phyloP scores from a whole-genome alignment of 73 alveolate species.

The Paramecium caudatum region DNA sequence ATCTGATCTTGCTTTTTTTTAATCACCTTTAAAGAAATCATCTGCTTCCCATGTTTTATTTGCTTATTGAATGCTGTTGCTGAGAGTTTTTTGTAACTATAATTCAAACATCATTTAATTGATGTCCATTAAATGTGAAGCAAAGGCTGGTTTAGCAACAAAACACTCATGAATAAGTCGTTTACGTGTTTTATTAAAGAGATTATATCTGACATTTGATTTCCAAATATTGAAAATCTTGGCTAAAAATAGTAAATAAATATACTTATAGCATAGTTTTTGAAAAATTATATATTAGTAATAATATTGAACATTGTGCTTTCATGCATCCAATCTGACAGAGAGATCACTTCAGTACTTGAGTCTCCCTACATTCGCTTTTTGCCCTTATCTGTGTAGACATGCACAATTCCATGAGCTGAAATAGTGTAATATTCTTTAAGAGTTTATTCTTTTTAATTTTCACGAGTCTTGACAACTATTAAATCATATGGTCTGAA shows the following conservation, averaged over 20 bases:
- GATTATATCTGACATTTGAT: constrained; percentile 94
- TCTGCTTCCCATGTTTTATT: constrained; percentile 81
- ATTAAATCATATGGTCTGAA: constrained; percentile 92
- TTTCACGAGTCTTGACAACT: constrained; percentile 87
- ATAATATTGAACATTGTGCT: constrained; percentile 94
- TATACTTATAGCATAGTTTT: constrained; percentile 87
- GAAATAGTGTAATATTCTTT: constrained; percentile 90
- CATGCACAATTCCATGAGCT: constrained; percentile 95
- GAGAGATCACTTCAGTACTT: constrained; percentile 96
- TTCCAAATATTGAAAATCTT: constrained; percentile 97
- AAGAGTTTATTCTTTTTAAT: constrained; percentile 80
- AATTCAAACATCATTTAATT: constrained; percentile 85
- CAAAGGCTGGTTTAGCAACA: constrained; percentile 97
- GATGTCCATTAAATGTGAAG: constrained; percentile 84
- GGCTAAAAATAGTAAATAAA: constrained; percentile 68
- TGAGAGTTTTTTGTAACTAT: constrained; percentile 76
- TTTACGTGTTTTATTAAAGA: constrained; percentile 92
- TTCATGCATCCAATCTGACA: constrained; percentile 99
- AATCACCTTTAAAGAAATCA: constrained; percentile 78
- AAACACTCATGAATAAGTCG: constrained; percentile 83
- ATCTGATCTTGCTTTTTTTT: constrained; percentile 87
- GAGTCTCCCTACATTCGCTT: constrained; percentile 86
- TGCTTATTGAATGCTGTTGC: constrained; percentile 65
- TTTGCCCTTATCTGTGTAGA: constrained; percentile 88
- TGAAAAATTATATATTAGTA: constrained; percentile 93